A percentile compares a stretch with the other conserved stretches of the same genome.
These are phyloP conservation scores for Vigna nakashimae DNA, from an alignment of 306 rosid species.

Conservation along the genomic window DNA sequence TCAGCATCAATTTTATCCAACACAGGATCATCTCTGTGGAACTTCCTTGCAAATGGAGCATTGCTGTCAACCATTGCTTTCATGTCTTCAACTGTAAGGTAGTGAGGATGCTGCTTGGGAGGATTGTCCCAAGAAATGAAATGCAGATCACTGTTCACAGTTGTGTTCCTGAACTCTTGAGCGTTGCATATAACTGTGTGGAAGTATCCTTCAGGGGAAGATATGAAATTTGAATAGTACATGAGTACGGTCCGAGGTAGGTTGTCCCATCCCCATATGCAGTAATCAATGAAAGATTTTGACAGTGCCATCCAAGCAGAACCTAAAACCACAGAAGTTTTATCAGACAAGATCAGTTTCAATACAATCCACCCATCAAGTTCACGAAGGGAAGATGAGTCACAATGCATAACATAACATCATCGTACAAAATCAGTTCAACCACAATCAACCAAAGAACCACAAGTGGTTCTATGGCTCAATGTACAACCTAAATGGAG, in stretches of 20 bases:
- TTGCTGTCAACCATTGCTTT: slow-evolving; percentile 73
- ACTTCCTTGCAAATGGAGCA: slow-evolving; percentile 95
- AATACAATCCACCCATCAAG: background rate
- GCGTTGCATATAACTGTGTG: slow-evolving; percentile 97
- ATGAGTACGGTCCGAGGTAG: slow-evolving; percentile 91
- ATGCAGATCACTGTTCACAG: slow-evolving; percentile 94
- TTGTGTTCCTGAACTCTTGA: slow-evolving; percentile 89
- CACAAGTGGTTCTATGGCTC: slow-evolving; percentile 6
- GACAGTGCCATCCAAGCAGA: slow-evolving; percentile 99
- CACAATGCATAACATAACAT: background rate
- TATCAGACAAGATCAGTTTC: background rate
- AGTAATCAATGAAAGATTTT: slow-evolving; percentile 85
- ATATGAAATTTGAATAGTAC: slow-evolving; percentile 93
- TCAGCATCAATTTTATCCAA: slow-evolving; percentile 77
- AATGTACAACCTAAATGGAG: slow-evolving; percentile 10
- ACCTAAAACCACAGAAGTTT: slow-evolving; percentile 59
- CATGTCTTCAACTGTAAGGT: slow-evolving; percentile 76
- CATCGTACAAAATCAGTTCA: background rate
- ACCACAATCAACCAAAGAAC: slow-evolving; percentile 2
- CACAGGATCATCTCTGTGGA: slow-evolving; percentile 78
- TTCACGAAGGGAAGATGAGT: background rate
- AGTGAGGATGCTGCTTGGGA: slow-evolving; percentile 99
- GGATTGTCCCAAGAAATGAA: slow-evolving; percentile 99
- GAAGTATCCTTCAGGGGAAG: slow-evolving; percentile 98
- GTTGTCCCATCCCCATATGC: slow-evolving; percentile 99